Percentiles rank a stretch among this genome's conserved stretches.
Conservation (phyloP, 73 alveolate genomes). For the Paramecium primaurelia region DNA sequence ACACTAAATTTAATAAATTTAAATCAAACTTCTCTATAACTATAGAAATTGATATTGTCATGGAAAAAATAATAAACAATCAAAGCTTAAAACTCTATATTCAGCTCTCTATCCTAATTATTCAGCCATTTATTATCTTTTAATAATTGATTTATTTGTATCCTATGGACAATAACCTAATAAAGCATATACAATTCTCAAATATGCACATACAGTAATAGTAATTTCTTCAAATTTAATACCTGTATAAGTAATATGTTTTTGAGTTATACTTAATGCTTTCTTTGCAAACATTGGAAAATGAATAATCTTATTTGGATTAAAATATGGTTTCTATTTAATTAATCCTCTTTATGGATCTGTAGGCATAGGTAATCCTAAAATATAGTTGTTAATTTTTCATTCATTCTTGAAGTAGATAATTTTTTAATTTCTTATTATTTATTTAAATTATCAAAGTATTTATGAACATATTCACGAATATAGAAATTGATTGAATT, state of each 20-base stretch:
- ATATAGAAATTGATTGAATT: not conserved
- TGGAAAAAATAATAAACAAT: too few relatives aligned
- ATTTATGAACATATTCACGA: not conserved
- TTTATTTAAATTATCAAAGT: not conserved
- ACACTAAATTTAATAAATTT: too few relatives aligned
- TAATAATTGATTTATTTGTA: not conserved
- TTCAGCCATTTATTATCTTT: constrained; percentile 49
- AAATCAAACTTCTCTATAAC: too few relatives aligned
- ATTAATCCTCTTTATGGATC: constrained; percentile 34
- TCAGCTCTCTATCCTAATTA: constrained; percentile 54
- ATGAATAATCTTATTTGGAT: constrained; percentile 1
- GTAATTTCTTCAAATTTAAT: constrained; percentile 30
- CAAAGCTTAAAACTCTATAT: too few relatives aligned
- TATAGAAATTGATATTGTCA: too few relatives aligned
- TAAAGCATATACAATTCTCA: constrained; percentile 72
- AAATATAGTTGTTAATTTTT: not conserved
- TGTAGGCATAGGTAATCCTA: not conserved
- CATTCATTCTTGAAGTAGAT: not conserved
- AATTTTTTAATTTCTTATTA: not conserved
- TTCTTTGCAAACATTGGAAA: not conserved
- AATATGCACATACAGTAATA: constrained; percentile 64
- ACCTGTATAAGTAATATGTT: not conserved
- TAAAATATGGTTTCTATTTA: not conserved
- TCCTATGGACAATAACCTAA: constrained; percentile 67
- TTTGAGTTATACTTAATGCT: not conserved